phyloP scores from a whole-genome alignment of 1,139 yeast genomes.

The Geotrichum fermentans region DNA sequence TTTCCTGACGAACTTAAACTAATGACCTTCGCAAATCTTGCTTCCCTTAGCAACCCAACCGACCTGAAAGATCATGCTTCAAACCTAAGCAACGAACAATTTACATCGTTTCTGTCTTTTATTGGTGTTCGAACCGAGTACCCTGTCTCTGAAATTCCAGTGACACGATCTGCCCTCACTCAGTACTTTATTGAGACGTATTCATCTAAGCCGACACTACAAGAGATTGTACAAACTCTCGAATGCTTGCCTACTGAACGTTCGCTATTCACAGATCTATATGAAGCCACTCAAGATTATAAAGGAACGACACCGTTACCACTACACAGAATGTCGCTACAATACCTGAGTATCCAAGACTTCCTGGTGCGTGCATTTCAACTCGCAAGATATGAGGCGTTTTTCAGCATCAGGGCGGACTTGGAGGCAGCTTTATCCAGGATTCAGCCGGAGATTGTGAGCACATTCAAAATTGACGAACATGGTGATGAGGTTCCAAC shows the following conservation, averaged over 20 bases:
- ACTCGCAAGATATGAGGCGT: conserved; percentile 26
- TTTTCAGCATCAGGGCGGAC: conserved; percentile 31
- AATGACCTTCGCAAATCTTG: conserved; percentile 34
- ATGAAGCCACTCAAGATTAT: conserved; percentile 6
- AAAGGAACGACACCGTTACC: conserved; percentile 23
- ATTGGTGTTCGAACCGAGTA: conserved; percentile 22
- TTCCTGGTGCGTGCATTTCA: conserved; percentile 33
- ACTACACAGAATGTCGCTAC: conserved; percentile 29
- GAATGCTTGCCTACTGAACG: conserved; percentile 26
- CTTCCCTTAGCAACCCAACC: conserved; percentile 27
- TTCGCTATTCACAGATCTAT: conserved; percentile 13
- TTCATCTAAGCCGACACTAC: conserved; percentile 17
- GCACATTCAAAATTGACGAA: conserved; percentile 16
- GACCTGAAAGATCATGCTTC: conserved; percentile 32
- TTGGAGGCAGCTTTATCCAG: conserved; percentile 28
- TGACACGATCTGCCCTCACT: conserved; percentile 19
- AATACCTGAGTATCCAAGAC: conserved; percentile 39
- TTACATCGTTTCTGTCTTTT: conserved; percentile 23
- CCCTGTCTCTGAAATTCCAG: conserved; percentile 12
- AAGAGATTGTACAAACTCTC: conserved; percentile 11
- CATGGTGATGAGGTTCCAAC: conserved; percentile 19
- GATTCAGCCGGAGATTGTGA: conserved; percentile 25
- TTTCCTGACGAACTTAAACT: conserved; percentile 29
- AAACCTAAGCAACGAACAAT: conserved; percentile 25
- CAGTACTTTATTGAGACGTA: conserved; percentile 26